A percentile compares a stretch with the other conserved stretches of the same genome.
Conservation (phyloP, 2,329 filamentous ascomycete species). For the Stagonosporopsis vannaccii region DNA sequence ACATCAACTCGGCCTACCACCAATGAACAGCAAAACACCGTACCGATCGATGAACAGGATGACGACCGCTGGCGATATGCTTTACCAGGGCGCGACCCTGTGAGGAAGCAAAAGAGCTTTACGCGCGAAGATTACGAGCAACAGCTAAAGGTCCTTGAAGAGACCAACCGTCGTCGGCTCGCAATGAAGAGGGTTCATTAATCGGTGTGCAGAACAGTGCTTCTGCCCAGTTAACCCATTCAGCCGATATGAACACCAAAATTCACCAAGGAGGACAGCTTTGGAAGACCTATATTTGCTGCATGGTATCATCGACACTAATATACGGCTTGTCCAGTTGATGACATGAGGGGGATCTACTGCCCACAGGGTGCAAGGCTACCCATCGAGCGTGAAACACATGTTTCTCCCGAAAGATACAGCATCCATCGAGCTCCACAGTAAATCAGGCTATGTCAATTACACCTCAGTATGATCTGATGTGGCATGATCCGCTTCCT, state of each 20-base stretch:
- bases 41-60: conserved; percentile 41
- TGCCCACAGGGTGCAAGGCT: background rate
- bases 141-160: background rate
- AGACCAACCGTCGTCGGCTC: background rate
- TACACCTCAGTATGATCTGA: background rate
- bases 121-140: background rate
- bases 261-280: too few relatives aligned
- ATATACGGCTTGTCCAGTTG: background rate
- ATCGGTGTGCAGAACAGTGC: background rate
- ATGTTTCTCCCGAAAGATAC: too few relatives aligned
- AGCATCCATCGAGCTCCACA: background rate
- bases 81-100: conserved; percentile 32
- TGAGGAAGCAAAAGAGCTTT: conserved; percentile 3
- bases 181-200: too few relatives aligned
- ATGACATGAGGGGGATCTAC: background rate
- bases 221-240: background rate
- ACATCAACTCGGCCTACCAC: conserved; percentile 31
- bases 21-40: conserved; percentile 20
- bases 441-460: background rate
- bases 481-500: background rate
- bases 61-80: conserved; percentile 35
- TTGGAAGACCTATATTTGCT: too few relatives aligned
- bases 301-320: too few relatives aligned
- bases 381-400: background rate
- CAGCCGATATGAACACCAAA: background rate